These are phyloP conservation scores for Penicillium turbatum DNA, from an alignment of 495 filamentous ascomycete genomes.

Conservation along the genomic window DNA sequence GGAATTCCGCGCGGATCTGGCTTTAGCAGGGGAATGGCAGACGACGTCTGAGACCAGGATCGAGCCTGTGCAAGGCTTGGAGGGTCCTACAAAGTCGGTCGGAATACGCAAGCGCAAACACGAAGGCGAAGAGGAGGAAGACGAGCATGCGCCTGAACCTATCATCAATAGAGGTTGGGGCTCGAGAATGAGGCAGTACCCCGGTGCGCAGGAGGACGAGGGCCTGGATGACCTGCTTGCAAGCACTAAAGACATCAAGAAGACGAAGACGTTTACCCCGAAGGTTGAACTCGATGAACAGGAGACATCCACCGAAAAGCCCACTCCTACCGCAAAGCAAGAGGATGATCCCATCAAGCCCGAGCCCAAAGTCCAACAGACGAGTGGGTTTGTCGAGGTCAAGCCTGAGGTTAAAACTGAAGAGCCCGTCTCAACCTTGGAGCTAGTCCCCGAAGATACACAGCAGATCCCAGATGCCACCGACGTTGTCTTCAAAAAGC, in stretches of 20 bases:
- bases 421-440: slow-evolving; percentile 16
- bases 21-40: slow-evolving; percentile 88
- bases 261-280: slow-evolving; percentile 24
- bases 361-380: neutral
- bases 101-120: slow-evolving; percentile 68
- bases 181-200: slow-evolving; percentile 60
- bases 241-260: slow-evolving; percentile 48
- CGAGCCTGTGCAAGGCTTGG: slow-evolving; percentile 43
- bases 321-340: slow-evolving; percentile 9
- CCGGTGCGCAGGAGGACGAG: slow-evolving; percentile 49
- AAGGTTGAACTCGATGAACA: slow-evolving; percentile 7
- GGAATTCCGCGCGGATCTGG: slow-evolving; percentile 72
- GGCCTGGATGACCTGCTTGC: slow-evolving; percentile 69
- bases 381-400: neutral
- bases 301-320: neutral
- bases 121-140: slow-evolving; percentile 51
- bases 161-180: slow-evolving; percentile 72
- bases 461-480: slow-evolving; percentile 26
- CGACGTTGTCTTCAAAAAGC: slow-evolving; percentile 81
- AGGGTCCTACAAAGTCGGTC: slow-evolving; percentile 27
- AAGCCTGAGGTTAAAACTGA: slow-evolving; percentile 38
- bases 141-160: slow-evolving; percentile 59
- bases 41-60: slow-evolving; percentile 55
- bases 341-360: slow-evolving; percentile 12
- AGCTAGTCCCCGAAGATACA: slow-evolving; percentile 17